Base-by-base conservation (phyloP, 2,329 filamentous ascomycete species). In the Leptodontidium sp. region DNA sequence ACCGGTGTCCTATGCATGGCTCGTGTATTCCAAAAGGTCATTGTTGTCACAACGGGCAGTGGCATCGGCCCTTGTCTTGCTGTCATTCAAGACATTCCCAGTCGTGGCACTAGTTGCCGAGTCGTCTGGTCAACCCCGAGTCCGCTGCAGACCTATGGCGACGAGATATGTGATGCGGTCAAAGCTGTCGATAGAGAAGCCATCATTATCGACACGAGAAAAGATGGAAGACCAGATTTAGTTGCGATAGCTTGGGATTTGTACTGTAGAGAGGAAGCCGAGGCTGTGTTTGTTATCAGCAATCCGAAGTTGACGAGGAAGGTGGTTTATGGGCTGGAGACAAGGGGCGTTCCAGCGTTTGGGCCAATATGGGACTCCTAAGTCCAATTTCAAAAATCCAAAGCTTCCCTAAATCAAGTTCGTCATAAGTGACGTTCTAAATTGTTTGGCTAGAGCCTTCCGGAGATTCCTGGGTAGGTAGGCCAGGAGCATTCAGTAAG, bases 261-360 rank as follows among this genome's bases (percentile, higher is more conserved):
- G 32, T 78, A 77, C 62, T 61, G 68, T 17, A 75, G 78, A 32
- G 76, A 73, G 24, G 70, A 74, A 1, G 79, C 78, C 0, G 79
- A 81, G 66, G 79, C 79, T 5, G 77, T 81, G 45, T 76, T 79
- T 61, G 73, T 79, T 38, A 80, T 81, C 64, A 77, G 75, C 61
- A 81, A 81, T 70, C 76, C 78, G 40, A 76, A 75, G 61, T 66
- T 80, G 62, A 81, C 79, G 9, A 77, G 77, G 65, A 76, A 78
- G 67, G 75, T 81, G 29, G 80, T 81, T 9, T 80, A 79, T 70
- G 78, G 77, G 24, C 74, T 81, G 70, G 78, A 80, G 70, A 73
- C 71, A 26, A 73, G 79, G 17, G 79, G 79, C 0, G 72, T 81
- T 50, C 72, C 78, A 29, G 77, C 78, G 12, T 80, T 76, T 72